Percentiles rank a stretch among this genome's conserved stretches.
These are phyloP conservation scores for Pseudozyma sp. DNA, from an alignment of 1,284 basidiomycete genomes.

Conservation along the genomic window DNA sequence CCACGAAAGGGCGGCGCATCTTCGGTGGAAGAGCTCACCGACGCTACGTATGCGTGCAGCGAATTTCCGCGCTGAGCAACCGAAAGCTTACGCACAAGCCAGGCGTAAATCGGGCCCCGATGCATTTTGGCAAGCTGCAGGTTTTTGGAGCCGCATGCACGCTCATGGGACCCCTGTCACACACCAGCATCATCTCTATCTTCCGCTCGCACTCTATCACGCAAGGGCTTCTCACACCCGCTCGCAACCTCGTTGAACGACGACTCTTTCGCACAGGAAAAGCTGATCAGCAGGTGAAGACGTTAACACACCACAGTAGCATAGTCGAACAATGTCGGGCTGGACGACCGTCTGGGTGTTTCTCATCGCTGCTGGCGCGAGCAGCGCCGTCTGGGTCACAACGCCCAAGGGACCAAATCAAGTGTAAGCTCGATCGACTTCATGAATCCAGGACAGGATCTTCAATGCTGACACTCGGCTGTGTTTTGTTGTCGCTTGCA, in stretches of 20 bases:
- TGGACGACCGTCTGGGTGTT: conserved; percentile 66
- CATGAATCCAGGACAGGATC: too few relatives aligned
- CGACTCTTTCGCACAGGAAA: too few relatives aligned
- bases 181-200: background rate
- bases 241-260: background rate
- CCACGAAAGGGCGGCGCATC: conserved; percentile 3
- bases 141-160: background rate
- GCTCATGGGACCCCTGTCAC: conserved; percentile 4
- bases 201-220: too few relatives aligned
- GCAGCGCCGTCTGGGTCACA: conserved; percentile 55
- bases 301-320: too few relatives aligned
- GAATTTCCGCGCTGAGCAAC: background rate
- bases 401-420: conserved; percentile 68
- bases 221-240: background rate
- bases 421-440: conserved; percentile 52
- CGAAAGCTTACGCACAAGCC: conserved; percentile 35
- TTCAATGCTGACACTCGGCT: background rate
- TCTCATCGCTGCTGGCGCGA: conserved; percentile 51
- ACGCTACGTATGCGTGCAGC: conserved; percentile 17
- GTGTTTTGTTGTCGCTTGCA: background rate
- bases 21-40: background rate
- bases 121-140: background rate
- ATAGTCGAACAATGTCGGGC: conserved; percentile 57
- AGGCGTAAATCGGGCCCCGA: conserved; percentile 13
- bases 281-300: too few relatives aligned